Percentiles rank a stretch among this genome's conserved stretches.
Conservation (phyloP, 2,329 filamentous ascomycete genomes). For the Calonectria pseudoturangicola region DNA sequence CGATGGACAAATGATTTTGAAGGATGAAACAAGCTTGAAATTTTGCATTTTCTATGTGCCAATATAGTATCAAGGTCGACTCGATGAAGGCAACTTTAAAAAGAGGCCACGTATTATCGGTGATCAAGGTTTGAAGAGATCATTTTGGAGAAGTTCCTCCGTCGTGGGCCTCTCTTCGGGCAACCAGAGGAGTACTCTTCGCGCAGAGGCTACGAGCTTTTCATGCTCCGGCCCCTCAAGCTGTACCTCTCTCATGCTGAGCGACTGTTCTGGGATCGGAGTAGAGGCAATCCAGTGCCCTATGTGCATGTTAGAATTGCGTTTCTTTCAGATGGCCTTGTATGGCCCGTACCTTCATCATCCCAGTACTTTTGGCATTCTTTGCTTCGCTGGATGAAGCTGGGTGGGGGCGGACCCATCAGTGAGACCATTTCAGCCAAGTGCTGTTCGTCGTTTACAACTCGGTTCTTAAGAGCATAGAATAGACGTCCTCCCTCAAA, state of each 20-base stretch:
- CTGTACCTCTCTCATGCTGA: too few relatives aligned
- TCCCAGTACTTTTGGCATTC: constrained; percentile 8
- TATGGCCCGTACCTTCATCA: not conserved
- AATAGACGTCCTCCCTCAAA: constrained; percentile 8
- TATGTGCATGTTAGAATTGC: not conserved
- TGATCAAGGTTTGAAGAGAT: too few relatives aligned
- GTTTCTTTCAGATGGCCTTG: not conserved
- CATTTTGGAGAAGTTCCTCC: not conserved
- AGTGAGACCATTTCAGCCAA: constrained; percentile 1
- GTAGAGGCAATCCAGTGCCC: too few relatives aligned
- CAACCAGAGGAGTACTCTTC: not conserved
- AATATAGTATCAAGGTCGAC: too few relatives aligned
- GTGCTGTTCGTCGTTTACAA: not conserved
- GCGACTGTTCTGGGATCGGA: too few relatives aligned
- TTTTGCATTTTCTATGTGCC: too few relatives aligned
- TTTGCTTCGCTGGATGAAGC: constrained; percentile 1
- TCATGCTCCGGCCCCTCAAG: not conserved
- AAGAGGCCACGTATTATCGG: too few relatives aligned
- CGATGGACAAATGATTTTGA: too few relatives aligned
- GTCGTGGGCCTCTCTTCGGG: not conserved
- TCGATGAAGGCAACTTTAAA: too few relatives aligned
- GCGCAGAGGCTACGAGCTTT: not conserved
- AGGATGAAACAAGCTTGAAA: too few relatives aligned
- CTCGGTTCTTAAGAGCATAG: not conserved
- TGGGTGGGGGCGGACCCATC: not conserved